phyloP scores from a whole-genome alignment of 768 basidiomycete species.

The Termitomyces sp. region DNA sequence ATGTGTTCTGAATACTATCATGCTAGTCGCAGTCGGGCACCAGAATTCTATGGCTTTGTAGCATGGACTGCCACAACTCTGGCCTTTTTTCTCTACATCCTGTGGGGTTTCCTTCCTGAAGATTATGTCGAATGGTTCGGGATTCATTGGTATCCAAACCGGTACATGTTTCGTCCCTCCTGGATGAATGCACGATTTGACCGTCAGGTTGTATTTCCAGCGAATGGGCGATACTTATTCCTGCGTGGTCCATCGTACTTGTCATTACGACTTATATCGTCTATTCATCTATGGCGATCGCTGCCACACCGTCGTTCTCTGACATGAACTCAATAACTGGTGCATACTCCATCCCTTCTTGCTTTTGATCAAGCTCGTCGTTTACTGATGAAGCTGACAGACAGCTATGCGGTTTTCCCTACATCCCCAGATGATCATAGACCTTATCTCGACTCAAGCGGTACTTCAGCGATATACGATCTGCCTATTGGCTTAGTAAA shows the following conservation, averaged over 20 bases:
- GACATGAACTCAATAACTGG: constrained; percentile 66
- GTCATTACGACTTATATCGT: constrained; percentile 71
- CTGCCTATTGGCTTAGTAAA: constrained; percentile 81
- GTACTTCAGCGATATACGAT: constrained; percentile 66
- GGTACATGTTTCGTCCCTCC: constrained; percentile 36
- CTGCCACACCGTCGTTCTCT: constrained; percentile 62
- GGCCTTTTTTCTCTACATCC: constrained; percentile 60
- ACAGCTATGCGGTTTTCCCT: constrained; percentile 52
- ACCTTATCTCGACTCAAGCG: constrained; percentile 45
- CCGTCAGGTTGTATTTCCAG: constrained; percentile 28
- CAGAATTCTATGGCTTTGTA: constrained; percentile 90
- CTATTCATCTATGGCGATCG: constrained; percentile 72
- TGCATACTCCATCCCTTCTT: constrained; percentile 20
- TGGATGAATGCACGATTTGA: neutral
- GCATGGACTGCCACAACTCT: constrained; percentile 77
- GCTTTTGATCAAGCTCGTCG: constrained; percentile 5
- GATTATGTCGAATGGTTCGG: constrained; percentile 59
- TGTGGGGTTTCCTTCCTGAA: constrained; percentile 82
- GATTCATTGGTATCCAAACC: constrained; percentile 82
- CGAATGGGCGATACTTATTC: constrained; percentile 82
- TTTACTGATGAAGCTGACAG: constrained; percentile 26
- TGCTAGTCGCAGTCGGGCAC: constrained; percentile 48
- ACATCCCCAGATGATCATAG: constrained; percentile 23
- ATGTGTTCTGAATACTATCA: neutral
- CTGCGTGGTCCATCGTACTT: constrained; percentile 68